Percentiles rank a stretch among this genome's conserved stretches.
Evolutionary conservation across 768 basidiomycete species (phyloP).

Genomic region (Lepiota subincarnata): DNA sequence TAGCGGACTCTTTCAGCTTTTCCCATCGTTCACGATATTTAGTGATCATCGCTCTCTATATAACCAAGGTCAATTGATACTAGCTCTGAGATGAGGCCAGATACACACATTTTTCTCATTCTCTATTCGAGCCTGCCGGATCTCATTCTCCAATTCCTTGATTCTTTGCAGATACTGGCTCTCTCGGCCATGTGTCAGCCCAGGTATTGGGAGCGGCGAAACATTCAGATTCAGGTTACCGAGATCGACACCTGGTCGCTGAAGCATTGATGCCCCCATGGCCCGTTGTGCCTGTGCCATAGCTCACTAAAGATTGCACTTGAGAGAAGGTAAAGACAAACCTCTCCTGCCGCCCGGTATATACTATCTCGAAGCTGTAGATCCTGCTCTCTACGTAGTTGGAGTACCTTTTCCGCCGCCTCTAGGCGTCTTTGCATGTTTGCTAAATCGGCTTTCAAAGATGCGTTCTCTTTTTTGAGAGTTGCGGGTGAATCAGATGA

Average conservation of each 20-base stretch:
- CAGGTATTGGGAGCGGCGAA: conserved; percentile 45
- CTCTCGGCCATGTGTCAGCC: conserved; percentile 50
- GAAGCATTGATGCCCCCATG: conserved; percentile 65
- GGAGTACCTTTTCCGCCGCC: conserved; percentile 57
- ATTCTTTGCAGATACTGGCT: conserved; percentile 56
- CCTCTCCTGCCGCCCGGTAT: conserved; percentile 65
- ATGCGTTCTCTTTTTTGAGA: conserved; percentile 64
- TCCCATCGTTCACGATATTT: conserved; percentile 88
- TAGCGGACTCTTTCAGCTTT: conserved; percentile 84
- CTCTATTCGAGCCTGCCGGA: conserved; percentile 56
- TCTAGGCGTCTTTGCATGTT: conserved; percentile 54
- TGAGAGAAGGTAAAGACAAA: conserved; percentile 12
- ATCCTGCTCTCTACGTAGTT: conserved; percentile 75
- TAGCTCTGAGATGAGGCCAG: not conserved
- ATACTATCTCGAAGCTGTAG: conserved; percentile 78
- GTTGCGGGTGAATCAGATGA: conserved; percentile 50
- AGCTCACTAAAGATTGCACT: not conserved
- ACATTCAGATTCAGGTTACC: conserved; percentile 55
- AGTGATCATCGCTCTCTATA: conserved; percentile 75
- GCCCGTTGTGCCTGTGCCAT: conserved; percentile 67
- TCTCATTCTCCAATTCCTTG: conserved; percentile 80
- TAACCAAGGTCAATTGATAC: conserved; percentile 13
- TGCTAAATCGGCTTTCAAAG: conserved; percentile 59
- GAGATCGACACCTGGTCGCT: conserved; percentile 52
- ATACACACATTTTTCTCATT: conserved; percentile 77